Conservation (phyloP, 805 yeast species). For the Barnettozyma pratensis region DNA sequence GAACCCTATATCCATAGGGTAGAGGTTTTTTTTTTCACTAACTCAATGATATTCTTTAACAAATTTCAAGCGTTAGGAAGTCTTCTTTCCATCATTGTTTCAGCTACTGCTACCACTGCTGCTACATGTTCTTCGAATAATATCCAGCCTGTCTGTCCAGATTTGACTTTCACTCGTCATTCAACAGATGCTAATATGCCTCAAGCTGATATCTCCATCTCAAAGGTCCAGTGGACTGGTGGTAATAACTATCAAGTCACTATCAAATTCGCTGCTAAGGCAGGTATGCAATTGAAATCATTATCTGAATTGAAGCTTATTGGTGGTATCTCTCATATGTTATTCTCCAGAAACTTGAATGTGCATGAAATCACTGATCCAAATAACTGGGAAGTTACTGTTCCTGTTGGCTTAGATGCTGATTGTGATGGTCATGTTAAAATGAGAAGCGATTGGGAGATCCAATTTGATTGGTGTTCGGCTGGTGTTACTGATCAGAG, state of each 20-base stretch:
- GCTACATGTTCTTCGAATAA: not conserved
- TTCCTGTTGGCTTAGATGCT: not conserved
- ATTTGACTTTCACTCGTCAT: not conserved
- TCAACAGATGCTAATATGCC: not conserved
- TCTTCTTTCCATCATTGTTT: not conserved
- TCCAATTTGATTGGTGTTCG: conserved; percentile 24
- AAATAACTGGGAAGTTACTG: conserved; percentile 7
- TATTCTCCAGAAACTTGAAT: conserved; percentile 5
- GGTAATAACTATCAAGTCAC: conserved; percentile 7
- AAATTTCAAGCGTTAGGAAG: not conserved
- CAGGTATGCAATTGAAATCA: not conserved
- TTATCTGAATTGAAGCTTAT: conserved; percentile 11
- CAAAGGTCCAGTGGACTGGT: conserved; percentile 1
- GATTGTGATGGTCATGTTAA: conserved; percentile 2
- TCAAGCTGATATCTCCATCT: not conserved
- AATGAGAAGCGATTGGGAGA: conserved; percentile 9
- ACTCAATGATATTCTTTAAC: not conserved
- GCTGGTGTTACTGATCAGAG: conserved; percentile 12
- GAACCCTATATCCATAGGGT: too few species aligned
- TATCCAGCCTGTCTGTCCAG: not conserved
- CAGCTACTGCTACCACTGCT: not conserved
- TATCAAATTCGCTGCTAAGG: conserved; percentile 4
- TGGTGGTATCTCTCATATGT: not conserved
- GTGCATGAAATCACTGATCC: conserved; percentile 2
- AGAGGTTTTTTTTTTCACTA: too few species aligned